Conservation (phyloP, 306 rosid species). For the Carpinus fangiana region DNA sequence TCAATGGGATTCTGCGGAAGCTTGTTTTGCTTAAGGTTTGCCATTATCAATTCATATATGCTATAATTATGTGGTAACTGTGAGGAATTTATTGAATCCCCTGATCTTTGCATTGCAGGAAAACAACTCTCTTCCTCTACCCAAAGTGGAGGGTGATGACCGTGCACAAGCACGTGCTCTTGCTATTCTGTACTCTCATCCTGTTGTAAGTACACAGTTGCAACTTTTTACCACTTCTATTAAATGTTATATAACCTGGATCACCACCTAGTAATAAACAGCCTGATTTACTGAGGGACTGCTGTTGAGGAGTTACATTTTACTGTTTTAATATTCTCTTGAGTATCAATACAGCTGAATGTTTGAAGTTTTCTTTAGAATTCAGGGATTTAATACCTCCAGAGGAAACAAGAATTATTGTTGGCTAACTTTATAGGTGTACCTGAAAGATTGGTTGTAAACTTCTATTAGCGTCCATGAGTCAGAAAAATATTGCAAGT, state of each 20-base stretch:
- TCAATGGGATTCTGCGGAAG: slow-evolving; percentile 82
- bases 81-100: slow-evolving; percentile 20
- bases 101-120: slow-evolving; percentile 55
- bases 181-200: slow-evolving; percentile 82
- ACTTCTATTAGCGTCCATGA: neutral
- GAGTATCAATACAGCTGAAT: neutral
- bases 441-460: neutral
- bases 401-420: neutral
- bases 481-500: neutral
- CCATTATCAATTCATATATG: slow-evolving; percentile 16
- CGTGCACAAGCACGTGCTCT: slow-evolving; percentile 84
- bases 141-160: slow-evolving; percentile 81
- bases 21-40: slow-evolving; percentile 70
- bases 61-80: neutral
- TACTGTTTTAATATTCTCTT: neutral
- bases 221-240: slow-evolving; percentile 1
- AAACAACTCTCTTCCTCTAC: slow-evolving; percentile 65
- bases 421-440: neutral
- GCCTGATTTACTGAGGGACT: neutral
- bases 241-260: slow-evolving; percentile 16
- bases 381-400: neutral
- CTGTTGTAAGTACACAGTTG: slow-evolving; percentile 61
- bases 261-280: neutral
- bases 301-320: neutral
- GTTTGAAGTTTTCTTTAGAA: neutral